These are phyloP conservation scores for Trichaptum fuscoviolaceum DNA, from an alignment of 768 basidiomycete genomes.

Conservation along the genomic window DNA sequence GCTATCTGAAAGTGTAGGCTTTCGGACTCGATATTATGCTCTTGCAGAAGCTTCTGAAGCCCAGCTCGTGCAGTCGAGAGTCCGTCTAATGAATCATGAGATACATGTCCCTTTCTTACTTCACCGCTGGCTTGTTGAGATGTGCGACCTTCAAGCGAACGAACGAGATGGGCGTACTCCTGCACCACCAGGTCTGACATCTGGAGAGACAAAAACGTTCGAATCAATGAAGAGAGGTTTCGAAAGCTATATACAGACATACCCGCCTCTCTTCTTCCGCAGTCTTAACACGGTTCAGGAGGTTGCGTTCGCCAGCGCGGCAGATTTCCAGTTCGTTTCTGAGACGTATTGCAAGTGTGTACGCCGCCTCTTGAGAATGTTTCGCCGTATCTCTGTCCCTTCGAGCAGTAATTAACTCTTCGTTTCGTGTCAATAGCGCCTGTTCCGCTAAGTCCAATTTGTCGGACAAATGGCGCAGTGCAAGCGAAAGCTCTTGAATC, in stretches of 20 bases:
- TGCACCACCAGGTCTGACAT: slow-evolving; percentile 62
- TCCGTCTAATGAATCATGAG: slow-evolving; percentile 18
- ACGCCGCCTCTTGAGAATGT: slow-evolving; percentile 43
- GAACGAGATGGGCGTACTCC: slow-evolving; percentile 74
- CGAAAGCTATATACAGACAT: neutral
- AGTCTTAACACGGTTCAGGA: slow-evolving; percentile 39
- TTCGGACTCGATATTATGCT: slow-evolving; percentile 45
- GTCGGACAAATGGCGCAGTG: slow-evolving; percentile 62
- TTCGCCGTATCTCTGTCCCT: slow-evolving; percentile 40
- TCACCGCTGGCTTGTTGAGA: neutral
- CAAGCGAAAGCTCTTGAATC: slow-evolving; percentile 55
- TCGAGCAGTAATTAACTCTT: slow-evolving; percentile 38
- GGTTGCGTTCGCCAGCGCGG: slow-evolving; percentile 41
- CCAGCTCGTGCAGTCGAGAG: slow-evolving; percentile 45
- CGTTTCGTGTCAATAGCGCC: slow-evolving; percentile 42
- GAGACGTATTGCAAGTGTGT: slow-evolving; percentile 47
- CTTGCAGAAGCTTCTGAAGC: slow-evolving; percentile 42
- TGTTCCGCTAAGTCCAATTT: slow-evolving; percentile 61
- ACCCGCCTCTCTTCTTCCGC: slow-evolving; percentile 46
- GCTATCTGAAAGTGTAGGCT: slow-evolving; percentile 38
- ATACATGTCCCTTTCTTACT: neutral
- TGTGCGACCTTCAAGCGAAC: slow-evolving; percentile 48
- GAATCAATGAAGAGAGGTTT: neutral
- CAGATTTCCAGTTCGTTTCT: slow-evolving; percentile 52
- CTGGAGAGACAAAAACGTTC: slow-evolving; percentile 16